Evolutionary conservation across 345 rosid genomes (phyloP).

Genomic region (Rhizophora mangle): DNA sequence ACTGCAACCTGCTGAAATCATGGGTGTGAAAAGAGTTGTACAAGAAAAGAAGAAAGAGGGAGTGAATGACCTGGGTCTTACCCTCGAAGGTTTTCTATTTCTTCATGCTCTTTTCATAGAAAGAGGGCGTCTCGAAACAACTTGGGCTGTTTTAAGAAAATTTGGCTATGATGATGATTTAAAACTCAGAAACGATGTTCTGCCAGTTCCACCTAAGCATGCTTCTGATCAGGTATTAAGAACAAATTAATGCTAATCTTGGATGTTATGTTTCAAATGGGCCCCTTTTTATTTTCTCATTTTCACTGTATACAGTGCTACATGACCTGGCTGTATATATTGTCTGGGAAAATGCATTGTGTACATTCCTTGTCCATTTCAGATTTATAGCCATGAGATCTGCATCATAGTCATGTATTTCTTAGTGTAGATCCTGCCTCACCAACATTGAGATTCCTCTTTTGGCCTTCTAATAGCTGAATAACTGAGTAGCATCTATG

Average conservation of each 20-base stretch:
- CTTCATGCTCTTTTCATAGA: conserved; percentile 80
- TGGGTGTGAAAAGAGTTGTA: conserved; percentile 69
- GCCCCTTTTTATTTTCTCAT: neutral
- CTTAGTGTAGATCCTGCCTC: neutral
- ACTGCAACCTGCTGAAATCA: conserved; percentile 69
- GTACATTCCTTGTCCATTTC: neutral
- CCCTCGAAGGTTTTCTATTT: conserved; percentile 65
- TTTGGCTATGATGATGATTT: conserved; percentile 67
- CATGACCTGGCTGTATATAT: neutral
- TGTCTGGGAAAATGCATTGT: no score
- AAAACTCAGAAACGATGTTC: conserved; percentile 58
- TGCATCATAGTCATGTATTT: no score
- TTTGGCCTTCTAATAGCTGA: neutral
- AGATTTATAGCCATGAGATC: neutral
- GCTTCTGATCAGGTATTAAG: conserved; percentile 69
- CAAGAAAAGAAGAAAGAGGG: conserved; percentile 78
- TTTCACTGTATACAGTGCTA: neutral
- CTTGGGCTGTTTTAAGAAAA: conserved; percentile 81
- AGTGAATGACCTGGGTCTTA: conserved; percentile 76
- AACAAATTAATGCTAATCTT: neutral
- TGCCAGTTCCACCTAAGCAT: conserved; percentile 55
- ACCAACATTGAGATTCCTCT: neutral
- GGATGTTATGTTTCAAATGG: neutral
- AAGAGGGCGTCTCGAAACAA: conserved; percentile 72
- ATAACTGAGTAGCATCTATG: neutral